Percentiles rank a stretch among this genome's conserved stretches.
phyloP scores from a whole-genome alignment of 2,329 filamentous ascomycete genomes.

The Neofusicoccum parvum region DNA sequence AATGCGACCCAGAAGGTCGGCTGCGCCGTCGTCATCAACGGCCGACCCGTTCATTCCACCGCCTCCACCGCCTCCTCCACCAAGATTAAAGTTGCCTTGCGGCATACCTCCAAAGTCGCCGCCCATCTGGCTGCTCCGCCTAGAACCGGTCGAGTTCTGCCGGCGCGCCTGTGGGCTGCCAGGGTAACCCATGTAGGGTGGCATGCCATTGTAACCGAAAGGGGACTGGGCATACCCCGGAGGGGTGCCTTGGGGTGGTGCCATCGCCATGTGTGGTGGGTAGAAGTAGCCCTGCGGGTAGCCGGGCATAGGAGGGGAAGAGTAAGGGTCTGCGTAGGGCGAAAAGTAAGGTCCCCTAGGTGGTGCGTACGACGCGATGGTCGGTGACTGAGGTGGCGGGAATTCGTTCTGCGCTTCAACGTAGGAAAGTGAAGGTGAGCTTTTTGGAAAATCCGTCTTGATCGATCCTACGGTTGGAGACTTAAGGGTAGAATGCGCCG shows the following conservation, averaged over 20 bases:
- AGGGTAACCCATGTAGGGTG: conserved; percentile 37
- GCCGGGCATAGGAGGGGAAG: conserved; percentile 67
- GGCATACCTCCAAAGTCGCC: conserved; percentile 3
- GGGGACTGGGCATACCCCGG: conserved; percentile 41
- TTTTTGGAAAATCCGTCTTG: conserved; percentile 3
- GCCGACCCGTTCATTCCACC: conserved; percentile 23
- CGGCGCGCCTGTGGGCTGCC: conserved; percentile 36
- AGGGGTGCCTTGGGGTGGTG: conserved; percentile 38
- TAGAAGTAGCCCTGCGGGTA: conserved; percentile 41
- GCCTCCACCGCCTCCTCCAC: neutral
- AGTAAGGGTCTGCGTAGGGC: conserved; percentile 28
- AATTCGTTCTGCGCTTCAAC: conserved; percentile 9
- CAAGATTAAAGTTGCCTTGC: neutral
- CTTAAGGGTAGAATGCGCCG: neutral
- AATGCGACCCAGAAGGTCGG: conserved; percentile 42
- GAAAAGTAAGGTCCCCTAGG: conserved; percentile 35
- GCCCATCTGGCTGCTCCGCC: conserved; percentile 23
- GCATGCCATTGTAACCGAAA: conserved; percentile 30
- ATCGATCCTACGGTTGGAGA: conserved; percentile 1
- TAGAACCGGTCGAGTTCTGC: conserved; percentile 40
- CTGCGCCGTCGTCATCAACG: conserved; percentile 39
- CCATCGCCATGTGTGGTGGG: conserved; percentile 32
- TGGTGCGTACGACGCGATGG: conserved; percentile 4
- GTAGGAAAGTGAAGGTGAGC: conserved; percentile 18
- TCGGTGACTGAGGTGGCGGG: conserved; percentile 3